These are phyloP conservation scores for Aspergillus terreus DNA, from an alignment of 2,329 filamentous ascomycete species.

Conservation along the genomic window DNA sequence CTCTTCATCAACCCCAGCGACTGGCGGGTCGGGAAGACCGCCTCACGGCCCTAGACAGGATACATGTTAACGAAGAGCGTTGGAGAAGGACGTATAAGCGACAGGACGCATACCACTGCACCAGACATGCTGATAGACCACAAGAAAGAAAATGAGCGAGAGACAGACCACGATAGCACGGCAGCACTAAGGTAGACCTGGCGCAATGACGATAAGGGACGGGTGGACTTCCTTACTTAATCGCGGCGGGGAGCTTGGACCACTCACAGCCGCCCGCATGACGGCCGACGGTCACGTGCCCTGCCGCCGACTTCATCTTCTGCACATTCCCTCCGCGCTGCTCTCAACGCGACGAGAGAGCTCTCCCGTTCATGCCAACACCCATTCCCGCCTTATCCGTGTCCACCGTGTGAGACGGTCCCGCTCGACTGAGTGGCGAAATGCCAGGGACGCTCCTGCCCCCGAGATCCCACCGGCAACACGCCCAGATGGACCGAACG, in stretches of 20 bases:
- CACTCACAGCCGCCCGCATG: slow-evolving; percentile 16
- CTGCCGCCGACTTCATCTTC: slow-evolving; percentile 23
- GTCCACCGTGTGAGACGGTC: slow-evolving; percentile 31
- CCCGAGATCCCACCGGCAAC: slow-evolving; percentile 42
- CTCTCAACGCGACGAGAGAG: slow-evolving; percentile 24
- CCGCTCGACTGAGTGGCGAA: slow-evolving; percentile 40
- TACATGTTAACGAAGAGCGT: slow-evolving; percentile 7
- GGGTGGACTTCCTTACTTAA: slow-evolving; percentile 3
- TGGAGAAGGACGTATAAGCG: too few relatives aligned
- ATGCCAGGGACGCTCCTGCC: slow-evolving; percentile 51
- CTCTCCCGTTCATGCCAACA: slow-evolving; percentile 24
- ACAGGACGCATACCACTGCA: slow-evolving; percentile 28
- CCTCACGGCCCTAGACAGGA: slow-evolving; percentile 73
- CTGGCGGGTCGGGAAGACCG: slow-evolving; percentile 97
- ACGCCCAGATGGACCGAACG: slow-evolving; percentile 41
- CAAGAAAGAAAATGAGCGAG: not conserved
- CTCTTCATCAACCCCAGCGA: slow-evolving; percentile 95
- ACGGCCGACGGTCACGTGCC: slow-evolving; percentile 22
- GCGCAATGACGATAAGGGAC: slow-evolving; percentile 28
- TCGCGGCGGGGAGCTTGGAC: slow-evolving; percentile 17
- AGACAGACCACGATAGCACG: slow-evolving; percentile 13
- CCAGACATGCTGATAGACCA: slow-evolving; percentile 24
- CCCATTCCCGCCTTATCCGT: slow-evolving; percentile 19
- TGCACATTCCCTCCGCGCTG: slow-evolving; percentile 13
- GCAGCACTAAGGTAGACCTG: slow-evolving; percentile 6